phyloP scores from a whole-genome alignment of 768 basidiomycete genomes.

The Boletus subparvulus region DNA sequence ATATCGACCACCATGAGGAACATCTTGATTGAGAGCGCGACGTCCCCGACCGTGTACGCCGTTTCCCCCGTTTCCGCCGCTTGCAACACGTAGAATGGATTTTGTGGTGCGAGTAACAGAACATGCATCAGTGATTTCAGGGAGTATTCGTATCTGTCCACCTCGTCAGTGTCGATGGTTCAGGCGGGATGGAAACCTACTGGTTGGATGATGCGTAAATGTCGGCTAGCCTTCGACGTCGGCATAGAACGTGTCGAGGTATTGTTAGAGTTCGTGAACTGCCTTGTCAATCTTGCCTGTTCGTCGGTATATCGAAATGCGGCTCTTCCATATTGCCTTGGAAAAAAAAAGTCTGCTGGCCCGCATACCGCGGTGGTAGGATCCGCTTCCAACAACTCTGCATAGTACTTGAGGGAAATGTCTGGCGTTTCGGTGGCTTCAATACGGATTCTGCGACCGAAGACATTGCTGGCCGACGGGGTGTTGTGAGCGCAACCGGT shows the following conservation, averaged over 20 bases:
- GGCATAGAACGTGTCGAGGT: constrained; percentile 85
- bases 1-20: constrained; percentile 81
- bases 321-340: constrained; percentile 76
- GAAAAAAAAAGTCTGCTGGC: neutral
- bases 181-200: constrained; percentile 42
- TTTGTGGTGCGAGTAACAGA: constrained; percentile 80
- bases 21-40: constrained; percentile 74
- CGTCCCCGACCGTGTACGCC: constrained; percentile 70
- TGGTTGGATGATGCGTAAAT: constrained; percentile 73
- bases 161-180: neutral
- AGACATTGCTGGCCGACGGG: constrained; percentile 39
- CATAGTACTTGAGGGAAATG: constrained; percentile 62
- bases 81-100: constrained; percentile 80
- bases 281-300: constrained; percentile 63
- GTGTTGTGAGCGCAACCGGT: constrained; percentile 8
- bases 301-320: constrained; percentile 67
- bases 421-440: constrained; percentile 64
- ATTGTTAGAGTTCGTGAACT: constrained; percentile 66
- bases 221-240: constrained; percentile 88
- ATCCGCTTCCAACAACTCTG: constrained; percentile 57
- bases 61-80: constrained; percentile 72
- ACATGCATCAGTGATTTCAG: constrained; percentile 79
- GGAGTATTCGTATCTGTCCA: constrained; percentile 63
- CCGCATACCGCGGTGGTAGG: constrained; percentile 67
- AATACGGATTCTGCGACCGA: constrained; percentile 66